A percentile compares a stretch with the other conserved stretches of the same genome.
phyloP scores from a whole-genome alignment of 331 rosid genomes.

The Cydonia oblonga region DNA sequence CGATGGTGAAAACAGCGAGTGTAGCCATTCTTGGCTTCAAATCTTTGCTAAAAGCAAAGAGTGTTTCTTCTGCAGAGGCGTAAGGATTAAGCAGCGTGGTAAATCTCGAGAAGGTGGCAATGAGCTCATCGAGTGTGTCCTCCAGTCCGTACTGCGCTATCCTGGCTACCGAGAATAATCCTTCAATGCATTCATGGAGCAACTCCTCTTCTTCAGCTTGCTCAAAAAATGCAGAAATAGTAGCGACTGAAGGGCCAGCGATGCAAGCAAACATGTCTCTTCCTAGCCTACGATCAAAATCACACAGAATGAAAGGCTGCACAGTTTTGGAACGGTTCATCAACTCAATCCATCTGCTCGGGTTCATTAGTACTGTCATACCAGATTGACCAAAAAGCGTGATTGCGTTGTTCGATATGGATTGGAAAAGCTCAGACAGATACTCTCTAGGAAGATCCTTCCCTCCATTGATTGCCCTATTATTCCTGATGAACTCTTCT shows the following conservation, averaged over 20 bases:
- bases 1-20: conserved; percentile 70
- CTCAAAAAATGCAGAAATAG: conserved; percentile 75
- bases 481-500: conserved; percentile 83
- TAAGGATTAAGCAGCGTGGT: conserved; percentile 85
- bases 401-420: conserved; percentile 54
- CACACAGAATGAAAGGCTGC: conserved; percentile 29
- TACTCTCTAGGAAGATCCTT: conserved; percentile 85
- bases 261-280: conserved; percentile 95
- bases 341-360: conserved; percentile 79
- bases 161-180: conserved; percentile 65
- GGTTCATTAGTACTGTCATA: conserved; percentile 49
- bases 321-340: conserved; percentile 47
- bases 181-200: conserved; percentile 87
- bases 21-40: conserved; percentile 80
- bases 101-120: conserved; percentile 69
- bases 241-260: conserved; percentile 77
- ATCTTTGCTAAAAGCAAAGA: conserved; percentile 68
- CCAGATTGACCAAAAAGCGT: conserved; percentile 35
- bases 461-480: conserved; percentile 79
- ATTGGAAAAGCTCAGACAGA: conserved; percentile 67
- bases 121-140: conserved; percentile 80
- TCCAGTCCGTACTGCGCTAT: conserved; percentile 70
- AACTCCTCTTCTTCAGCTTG: conserved; percentile 76
- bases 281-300: conserved; percentile 50
- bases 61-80: conserved; percentile 82